phyloP scores from a whole-genome alignment of 768 basidiomycete species.

The Lepiota brunneoincarnata region DNA sequence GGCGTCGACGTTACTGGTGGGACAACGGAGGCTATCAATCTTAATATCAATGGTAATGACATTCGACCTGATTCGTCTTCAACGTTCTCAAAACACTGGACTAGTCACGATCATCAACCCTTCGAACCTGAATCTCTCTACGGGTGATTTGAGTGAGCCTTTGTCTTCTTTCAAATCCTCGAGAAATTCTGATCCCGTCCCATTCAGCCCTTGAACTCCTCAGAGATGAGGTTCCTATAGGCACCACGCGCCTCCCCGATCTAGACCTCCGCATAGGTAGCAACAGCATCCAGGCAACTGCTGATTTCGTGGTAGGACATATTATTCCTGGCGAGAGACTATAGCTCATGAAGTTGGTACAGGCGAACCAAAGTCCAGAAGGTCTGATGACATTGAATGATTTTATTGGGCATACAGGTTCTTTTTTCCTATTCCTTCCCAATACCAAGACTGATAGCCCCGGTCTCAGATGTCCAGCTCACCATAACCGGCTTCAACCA shows the following conservation, averaged over 20 bases:
- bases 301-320: conserved; percentile 47
- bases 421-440: background rate
- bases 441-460: background rate
- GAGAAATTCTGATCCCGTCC: background rate
- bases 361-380: conserved; percentile 61
- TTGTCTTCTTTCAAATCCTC: background rate
- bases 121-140: conserved; percentile 57
- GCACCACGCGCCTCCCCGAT: conserved; percentile 61
- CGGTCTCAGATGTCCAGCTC: conserved; percentile 47
- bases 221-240: conserved; percentile 49
- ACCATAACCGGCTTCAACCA: conserved; percentile 55
- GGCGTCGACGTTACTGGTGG: conserved; percentile 68
- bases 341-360: conserved; percentile 11
- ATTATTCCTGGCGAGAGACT: background rate
- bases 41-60: conserved; percentile 53
- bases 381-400: conserved; percentile 64
- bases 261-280: conserved; percentile 57
- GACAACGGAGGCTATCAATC: conserved; percentile 51
- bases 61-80: background rate
- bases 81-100: conserved; percentile 1
- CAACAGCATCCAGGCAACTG: conserved; percentile 50
- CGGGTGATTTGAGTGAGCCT: conserved; percentile 62
- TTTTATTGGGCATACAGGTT: conserved; percentile 62
- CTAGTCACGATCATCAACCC: conserved; percentile 66
- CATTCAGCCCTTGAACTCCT: conserved; percentile 52